phyloP scores from a whole-genome alignment of 176 grass and related monocot species.

The Leersia perrieri region DNA sequence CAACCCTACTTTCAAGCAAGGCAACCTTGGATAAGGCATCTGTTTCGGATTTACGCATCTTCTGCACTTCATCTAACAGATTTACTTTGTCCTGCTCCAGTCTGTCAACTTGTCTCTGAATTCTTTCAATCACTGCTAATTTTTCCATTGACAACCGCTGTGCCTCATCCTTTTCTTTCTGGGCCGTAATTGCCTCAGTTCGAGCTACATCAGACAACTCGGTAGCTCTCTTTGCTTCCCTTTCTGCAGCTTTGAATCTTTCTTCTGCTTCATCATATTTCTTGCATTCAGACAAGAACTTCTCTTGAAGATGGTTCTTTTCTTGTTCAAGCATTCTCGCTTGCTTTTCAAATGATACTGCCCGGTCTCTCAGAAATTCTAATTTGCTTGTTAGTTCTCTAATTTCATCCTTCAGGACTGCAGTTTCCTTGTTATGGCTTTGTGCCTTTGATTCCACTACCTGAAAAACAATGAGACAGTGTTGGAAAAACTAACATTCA shows the following conservation, averaged over 20 bases:
- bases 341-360: constrained; percentile 58
- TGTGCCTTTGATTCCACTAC: constrained; percentile 46
- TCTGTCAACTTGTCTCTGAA: constrained; percentile 54
- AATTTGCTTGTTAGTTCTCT: constrained; percentile 58
- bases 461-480: constrained; percentile 31
- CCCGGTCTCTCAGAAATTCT: constrained; percentile 48
- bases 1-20: constrained; percentile 60
- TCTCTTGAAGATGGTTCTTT: constrained; percentile 82
- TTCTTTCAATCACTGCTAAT: constrained; percentile 59
- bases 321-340: constrained; percentile 76
- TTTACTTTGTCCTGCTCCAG: constrained; percentile 61
- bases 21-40: constrained; percentile 55
- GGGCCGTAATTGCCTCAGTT: constrained; percentile 43
- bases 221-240: constrained; percentile 52
- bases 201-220: constrained; percentile 58
- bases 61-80: constrained; percentile 53
- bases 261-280: constrained; percentile 66
- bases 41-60: constrained; percentile 49
- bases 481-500: constrained; percentile 11
- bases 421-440: constrained; percentile 50
- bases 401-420: constrained; percentile 65
- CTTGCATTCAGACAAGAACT: constrained; percentile 57
- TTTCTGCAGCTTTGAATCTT: constrained; percentile 54
- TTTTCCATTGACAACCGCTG: constrained; percentile 59
- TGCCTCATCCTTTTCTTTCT: constrained; percentile 63